These are phyloP conservation scores for Cyamopsis tetragonoloba DNA, from an alignment of 306 rosid genomes.

Conservation along the genomic window DNA sequence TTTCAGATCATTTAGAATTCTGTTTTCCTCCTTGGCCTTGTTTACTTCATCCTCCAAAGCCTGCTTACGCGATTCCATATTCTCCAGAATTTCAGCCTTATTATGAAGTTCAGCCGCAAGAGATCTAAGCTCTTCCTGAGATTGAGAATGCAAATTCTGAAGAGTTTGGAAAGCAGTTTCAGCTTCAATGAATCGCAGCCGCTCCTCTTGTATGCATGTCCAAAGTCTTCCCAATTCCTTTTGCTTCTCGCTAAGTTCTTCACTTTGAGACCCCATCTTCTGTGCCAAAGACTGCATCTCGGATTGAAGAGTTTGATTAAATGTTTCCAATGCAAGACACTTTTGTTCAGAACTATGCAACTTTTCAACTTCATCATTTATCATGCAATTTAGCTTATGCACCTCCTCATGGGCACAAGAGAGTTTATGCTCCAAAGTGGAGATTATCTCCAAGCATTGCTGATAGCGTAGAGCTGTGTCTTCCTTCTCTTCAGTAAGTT, in stretches of 20 bases:
- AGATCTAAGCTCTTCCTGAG: slow-evolving; percentile 86
- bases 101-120: slow-evolving; percentile 58
- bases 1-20: slow-evolving; percentile 51
- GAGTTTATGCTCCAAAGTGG: slow-evolving; percentile 66
- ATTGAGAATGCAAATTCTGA: slow-evolving; percentile 82
- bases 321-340: slow-evolving; percentile 59
- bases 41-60: slow-evolving; percentile 61
- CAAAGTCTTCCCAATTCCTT: slow-evolving; percentile 84
- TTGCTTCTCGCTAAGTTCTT: slow-evolving; percentile 82
- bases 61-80: slow-evolving; percentile 52
- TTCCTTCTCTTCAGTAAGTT: slow-evolving; percentile 68
- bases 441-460: slow-evolving; percentile 64
- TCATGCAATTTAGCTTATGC: slow-evolving; percentile 48
- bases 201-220: slow-evolving; percentile 81
- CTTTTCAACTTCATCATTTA: slow-evolving; percentile 52
- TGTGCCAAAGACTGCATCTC: slow-evolving; percentile 69
- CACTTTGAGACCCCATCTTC: slow-evolving; percentile 74
- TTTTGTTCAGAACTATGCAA: slow-evolving; percentile 63
- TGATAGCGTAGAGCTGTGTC: slow-evolving; percentile 68
- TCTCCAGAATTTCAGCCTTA: slow-evolving; percentile 48
- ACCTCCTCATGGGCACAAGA: slow-evolving; percentile 59
- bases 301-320: slow-evolving; percentile 65
- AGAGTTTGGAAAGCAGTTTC: slow-evolving; percentile 93
- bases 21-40: slow-evolving; percentile 62
- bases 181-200: slow-evolving; percentile 69